phyloP scores from a whole-genome alignment of 345 rosid genomes.

The Bruguiera sexangula region DNA sequence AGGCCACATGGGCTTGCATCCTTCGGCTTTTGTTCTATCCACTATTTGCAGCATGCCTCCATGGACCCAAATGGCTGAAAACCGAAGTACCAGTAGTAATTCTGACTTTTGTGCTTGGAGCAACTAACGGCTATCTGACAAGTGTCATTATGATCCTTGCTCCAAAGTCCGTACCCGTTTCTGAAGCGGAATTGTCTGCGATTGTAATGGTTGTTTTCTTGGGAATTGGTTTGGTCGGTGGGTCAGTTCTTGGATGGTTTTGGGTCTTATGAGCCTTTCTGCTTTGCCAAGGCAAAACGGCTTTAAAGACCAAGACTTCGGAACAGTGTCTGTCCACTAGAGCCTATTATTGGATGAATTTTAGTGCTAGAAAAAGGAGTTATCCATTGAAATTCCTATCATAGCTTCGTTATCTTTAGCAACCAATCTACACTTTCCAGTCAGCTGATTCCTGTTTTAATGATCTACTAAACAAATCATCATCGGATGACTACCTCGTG shows the following conservation, averaged over 20 bases:
- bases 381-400: not conserved
- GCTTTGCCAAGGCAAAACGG: not conserved
- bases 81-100: conserved; percentile 61
- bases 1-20: conserved; percentile 62
- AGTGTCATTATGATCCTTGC: conserved; percentile 80
- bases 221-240: conserved; percentile 71
- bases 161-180: conserved; percentile 60
- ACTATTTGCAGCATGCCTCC: conserved; percentile 62
- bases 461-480: not conserved
- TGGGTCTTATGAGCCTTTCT: conserved; percentile 49
- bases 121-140: conserved; percentile 80
- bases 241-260: conserved; percentile 84
- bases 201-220: conserved; percentile 67
- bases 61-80: conserved; percentile 79
- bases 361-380: not conserved
- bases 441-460: not conserved
- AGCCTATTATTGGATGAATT: not conserved
- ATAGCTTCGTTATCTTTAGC: not conserved
- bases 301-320: conserved; percentile 4
- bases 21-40: conserved; percentile 70
- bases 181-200: conserved; percentile 80
- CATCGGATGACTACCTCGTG: not conserved
- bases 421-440: not conserved
- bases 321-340: not conserved
- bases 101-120: conserved; percentile 70